These are phyloP conservation scores for Globisporangium parvum DNA, from an alignment of 352 stramenopile species.

Conservation along the genomic window DNA sequence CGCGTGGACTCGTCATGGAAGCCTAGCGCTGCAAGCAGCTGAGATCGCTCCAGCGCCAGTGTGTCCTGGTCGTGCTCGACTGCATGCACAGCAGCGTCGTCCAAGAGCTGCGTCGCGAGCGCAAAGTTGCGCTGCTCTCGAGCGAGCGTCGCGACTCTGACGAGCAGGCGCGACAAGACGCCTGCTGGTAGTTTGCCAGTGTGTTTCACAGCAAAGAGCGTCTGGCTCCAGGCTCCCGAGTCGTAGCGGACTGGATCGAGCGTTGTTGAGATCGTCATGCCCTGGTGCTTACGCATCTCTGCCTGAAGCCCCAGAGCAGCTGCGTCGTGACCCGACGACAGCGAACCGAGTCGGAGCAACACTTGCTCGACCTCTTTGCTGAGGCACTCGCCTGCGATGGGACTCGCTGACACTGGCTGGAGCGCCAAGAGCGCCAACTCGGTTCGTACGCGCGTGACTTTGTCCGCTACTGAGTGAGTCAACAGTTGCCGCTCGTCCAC, in stretches of 20 bases:
- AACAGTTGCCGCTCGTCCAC: not conserved
- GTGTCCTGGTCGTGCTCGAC: not conserved
- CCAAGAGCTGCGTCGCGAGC: slow-evolving; percentile 28
- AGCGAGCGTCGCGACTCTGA: slow-evolving; percentile 34
- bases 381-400: slow-evolving; percentile 29
- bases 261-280: not conserved
- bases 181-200: not conserved
- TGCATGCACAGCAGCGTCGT: slow-evolving; percentile 11
- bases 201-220: slow-evolving; percentile 7
- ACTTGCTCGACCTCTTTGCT: slow-evolving; percentile 28
- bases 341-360: slow-evolving; percentile 17
- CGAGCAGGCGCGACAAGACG: slow-evolving; percentile 12
- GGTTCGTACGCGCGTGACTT: slow-evolving; percentile 10
- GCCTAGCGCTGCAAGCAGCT: slow-evolving; percentile 29
- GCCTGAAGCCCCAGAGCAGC: not conserved
- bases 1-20: slow-evolving; percentile 22
- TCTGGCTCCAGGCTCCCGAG: slow-evolving; percentile 29
- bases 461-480: slow-evolving; percentile 1
- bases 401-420: slow-evolving; percentile 23
- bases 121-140: slow-evolving; percentile 50
- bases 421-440: slow-evolving; percentile 24
- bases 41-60: slow-evolving; percentile 29
- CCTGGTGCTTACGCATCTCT: not conserved
- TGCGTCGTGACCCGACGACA: not conserved
- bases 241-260: slow-evolving; percentile 28